Percentiles rank a stretch among this genome's conserved stretches.
Conservation (phyloP, 495 filamentous ascomycete genomes). For the Evernia prunastri region DNA sequence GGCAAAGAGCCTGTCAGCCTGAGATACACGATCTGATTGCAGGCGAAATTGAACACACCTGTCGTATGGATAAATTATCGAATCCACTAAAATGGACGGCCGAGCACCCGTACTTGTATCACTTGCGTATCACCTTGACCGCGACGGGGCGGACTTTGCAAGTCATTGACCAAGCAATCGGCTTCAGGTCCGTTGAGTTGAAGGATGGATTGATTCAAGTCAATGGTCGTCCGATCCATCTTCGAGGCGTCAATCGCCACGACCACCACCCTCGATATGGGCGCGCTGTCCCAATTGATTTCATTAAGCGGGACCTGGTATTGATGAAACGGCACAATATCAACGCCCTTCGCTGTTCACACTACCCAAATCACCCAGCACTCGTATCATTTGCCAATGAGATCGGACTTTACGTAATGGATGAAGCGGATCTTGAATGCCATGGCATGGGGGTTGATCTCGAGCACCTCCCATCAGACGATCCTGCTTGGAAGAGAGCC, state of each 20-base stretch:
- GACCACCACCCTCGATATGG: constrained; percentile 56
- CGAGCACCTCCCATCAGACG: constrained; percentile 48
- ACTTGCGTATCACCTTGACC: constrained; percentile 34
- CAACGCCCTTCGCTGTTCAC: constrained; percentile 56
- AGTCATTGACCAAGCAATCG: constrained; percentile 45
- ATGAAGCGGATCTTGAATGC: constrained; percentile 66
- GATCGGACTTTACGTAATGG: constrained; percentile 63
- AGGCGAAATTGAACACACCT: constrained; percentile 22
- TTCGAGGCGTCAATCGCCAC: constrained; percentile 58
- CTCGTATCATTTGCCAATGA: constrained; percentile 61
- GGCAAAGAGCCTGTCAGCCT: constrained; percentile 8
- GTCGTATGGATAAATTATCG: constrained; percentile 37
- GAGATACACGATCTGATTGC: constrained; percentile 10
- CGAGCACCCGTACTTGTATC: constrained; percentile 55
- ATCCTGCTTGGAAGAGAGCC: constrained; percentile 54
- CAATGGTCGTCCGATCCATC: constrained; percentile 50
- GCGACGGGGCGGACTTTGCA: constrained; percentile 33
- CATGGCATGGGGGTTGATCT: constrained; percentile 52
- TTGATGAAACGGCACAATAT: constrained; percentile 64
- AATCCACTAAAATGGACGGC: constrained; percentile 59
- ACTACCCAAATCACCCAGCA: constrained; percentile 53
- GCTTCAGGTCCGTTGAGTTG: constrained; percentile 55
- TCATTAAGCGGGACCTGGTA: constrained; percentile 51
- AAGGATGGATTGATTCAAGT: constrained; percentile 51
- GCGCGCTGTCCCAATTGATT: constrained; percentile 52